These are phyloP conservation scores for Escovopsis sp. DNA, from an alignment of 2,329 filamentous ascomycete genomes.

Conservation along the genomic window DNA sequence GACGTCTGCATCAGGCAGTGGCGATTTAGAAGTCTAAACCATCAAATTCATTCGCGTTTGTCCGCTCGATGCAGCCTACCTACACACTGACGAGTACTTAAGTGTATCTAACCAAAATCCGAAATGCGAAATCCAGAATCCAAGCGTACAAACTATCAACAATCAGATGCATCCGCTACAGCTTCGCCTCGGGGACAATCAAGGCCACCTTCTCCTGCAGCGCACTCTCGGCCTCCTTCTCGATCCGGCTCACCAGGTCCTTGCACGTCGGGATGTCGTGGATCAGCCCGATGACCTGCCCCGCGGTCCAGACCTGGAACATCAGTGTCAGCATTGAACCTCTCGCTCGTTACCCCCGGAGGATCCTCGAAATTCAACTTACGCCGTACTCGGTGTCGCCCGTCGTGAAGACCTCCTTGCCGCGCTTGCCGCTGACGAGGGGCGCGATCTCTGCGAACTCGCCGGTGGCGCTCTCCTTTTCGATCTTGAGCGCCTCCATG, in stretches of 20 bases:
- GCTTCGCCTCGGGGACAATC: conserved; percentile 41
- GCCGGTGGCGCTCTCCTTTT: conserved; percentile 66
- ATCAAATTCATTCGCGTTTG: too few relatives aligned
- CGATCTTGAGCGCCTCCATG: conserved; percentile 64
- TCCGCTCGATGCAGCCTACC: too few relatives aligned
- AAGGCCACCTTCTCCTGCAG: conserved; percentile 45
- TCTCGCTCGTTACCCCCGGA: neutral
- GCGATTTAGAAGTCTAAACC: too few relatives aligned
- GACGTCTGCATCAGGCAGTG: too few relatives aligned
- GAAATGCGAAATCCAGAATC: neutral
- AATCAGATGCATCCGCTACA: conserved; percentile 24
- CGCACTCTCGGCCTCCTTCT: conserved; percentile 58
- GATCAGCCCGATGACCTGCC: conserved; percentile 84
- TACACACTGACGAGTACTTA: too few relatives aligned
- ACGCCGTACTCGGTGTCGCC: conserved; percentile 85
- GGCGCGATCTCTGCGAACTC: conserved; percentile 83
- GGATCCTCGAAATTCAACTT: conserved; percentile 24
- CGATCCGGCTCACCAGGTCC: conserved; percentile 54
- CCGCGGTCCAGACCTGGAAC: conserved; percentile 80
- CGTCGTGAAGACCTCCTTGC: conserved; percentile 79
- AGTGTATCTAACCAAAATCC: neutral
- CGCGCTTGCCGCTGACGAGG: conserved; percentile 79
- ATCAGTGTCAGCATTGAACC: neutral
- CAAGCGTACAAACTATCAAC: neutral
- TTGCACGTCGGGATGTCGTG: conserved; percentile 69